Conservation (phyloP, 2,329 filamentous ascomycete species). For the Pseudogymnoascus sp. region DNA sequence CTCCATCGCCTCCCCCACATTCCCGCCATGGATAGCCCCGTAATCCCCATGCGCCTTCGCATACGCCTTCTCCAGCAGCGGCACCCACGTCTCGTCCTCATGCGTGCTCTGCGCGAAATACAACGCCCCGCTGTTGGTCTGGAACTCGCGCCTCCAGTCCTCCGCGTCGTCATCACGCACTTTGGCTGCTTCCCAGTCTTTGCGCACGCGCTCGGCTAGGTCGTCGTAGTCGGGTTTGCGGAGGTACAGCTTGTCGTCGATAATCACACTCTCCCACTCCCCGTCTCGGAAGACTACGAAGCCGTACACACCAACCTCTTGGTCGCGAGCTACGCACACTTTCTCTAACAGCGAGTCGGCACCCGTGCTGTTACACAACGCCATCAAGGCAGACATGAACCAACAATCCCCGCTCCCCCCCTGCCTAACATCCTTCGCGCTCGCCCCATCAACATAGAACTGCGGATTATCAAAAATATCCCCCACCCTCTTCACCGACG, state of each 20-base stretch:
- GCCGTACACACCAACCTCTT: constrained; percentile 71
- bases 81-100: constrained; percentile 75
- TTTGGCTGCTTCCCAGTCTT: constrained; percentile 16
- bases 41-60: constrained; percentile 81
- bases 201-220: constrained; percentile 43
- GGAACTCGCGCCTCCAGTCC: constrained; percentile 40
- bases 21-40: constrained; percentile 64
- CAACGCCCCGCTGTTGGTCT: constrained; percentile 58
- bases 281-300: constrained; percentile 83
- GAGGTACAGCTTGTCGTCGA: constrained; percentile 83
- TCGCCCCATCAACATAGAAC: constrained; percentile 70
- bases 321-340: constrained; percentile 27
- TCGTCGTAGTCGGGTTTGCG: constrained; percentile 75
- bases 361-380: constrained; percentile 44
- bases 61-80: constrained; percentile 72
- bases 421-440: constrained; percentile 69
- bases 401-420: constrained; percentile 76
- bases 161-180: constrained; percentile 44
- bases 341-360: constrained; percentile 39
- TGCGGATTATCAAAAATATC: constrained; percentile 69
- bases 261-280: constrained; percentile 82
- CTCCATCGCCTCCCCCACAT: constrained; percentile 45
- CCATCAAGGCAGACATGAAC: constrained; percentile 73
- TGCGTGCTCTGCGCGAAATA: constrained; percentile 71
- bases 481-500: constrained; percentile 49